Conservation (phyloP, 176 grass and related monocot species). For the Hordeum marinum region DNA sequence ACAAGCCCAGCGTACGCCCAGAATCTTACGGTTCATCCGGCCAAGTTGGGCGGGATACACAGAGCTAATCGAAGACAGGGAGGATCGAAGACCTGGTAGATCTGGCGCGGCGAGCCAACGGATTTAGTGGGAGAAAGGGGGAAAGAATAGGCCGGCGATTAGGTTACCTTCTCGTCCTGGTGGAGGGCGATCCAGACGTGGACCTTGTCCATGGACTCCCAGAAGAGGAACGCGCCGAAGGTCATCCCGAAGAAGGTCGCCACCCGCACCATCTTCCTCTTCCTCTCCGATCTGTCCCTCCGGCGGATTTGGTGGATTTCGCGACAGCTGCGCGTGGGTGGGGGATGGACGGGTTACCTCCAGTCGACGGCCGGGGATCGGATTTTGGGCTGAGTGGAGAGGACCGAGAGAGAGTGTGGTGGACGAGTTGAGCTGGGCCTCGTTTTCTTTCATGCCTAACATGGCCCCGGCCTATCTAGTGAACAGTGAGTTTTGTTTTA, state of each 20-base stretch:
- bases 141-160: not conserved
- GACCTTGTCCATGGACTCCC: conserved; percentile 88
- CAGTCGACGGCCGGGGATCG: not conserved
- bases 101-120: conserved; percentile 3
- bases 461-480: not conserved
- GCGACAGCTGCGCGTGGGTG: conserved; percentile 17
- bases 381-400: not conserved
- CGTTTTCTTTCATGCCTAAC: not conserved
- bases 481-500: not conserved
- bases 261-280: conserved; percentile 67
- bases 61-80: not conserved
- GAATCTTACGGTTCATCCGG: not conserved
- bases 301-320: conserved; percentile 22
- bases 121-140: not conserved
- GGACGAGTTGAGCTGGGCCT: not conserved
- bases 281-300: conserved; percentile 12
- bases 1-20: not conserved
- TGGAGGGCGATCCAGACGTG: conserved; percentile 95
- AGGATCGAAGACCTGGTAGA: not conserved
- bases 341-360: not conserved
- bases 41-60: not conserved
- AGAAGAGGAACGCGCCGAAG: conserved; percentile 94
- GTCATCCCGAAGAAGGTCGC: conserved; percentile 88
- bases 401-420: not conserved
- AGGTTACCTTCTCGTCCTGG: conserved; percentile 86